Conservation (phyloP, 2,329 filamentous ascomycete species). For the Scedosporium minutisporum region DNA sequence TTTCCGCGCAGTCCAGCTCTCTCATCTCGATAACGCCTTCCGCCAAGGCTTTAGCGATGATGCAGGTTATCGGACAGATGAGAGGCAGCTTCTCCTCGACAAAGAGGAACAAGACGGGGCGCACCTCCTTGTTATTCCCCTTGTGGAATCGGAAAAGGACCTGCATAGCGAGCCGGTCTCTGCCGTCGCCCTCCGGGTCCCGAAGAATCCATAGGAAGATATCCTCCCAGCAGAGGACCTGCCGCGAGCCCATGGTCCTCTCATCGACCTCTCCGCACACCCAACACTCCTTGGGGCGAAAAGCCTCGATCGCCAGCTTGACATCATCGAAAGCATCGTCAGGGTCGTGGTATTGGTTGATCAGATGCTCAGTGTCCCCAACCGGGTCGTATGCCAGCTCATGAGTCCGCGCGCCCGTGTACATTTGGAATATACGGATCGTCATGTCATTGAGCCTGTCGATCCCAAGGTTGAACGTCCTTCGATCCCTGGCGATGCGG, state of each 20-base stretch:
- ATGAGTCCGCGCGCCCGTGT: background rate
- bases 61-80: background rate
- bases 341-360: background rate
- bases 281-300: background rate
- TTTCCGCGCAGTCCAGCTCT: background rate
- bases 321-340: background rate
- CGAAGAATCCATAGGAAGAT: background rate
- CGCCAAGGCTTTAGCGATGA: background rate
- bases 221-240: conserved; percentile 4
- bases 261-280: background rate
- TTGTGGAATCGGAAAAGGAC: conserved; percentile 1
- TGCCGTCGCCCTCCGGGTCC: background rate
- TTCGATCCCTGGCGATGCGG: background rate
- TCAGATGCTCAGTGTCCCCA: background rate
- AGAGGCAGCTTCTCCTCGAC: background rate
- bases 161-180: background rate
- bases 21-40: background rate
- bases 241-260: background rate
- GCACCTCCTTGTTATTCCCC: background rate
- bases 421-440: background rate
- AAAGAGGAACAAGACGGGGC: background rate
- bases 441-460: background rate
- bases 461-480: background rate
- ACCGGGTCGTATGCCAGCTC: background rate
- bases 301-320: background rate